These are phyloP conservation scores for Petunia secreta DNA, from an alignment of 257 asterid species.

Conservation along the genomic window DNA sequence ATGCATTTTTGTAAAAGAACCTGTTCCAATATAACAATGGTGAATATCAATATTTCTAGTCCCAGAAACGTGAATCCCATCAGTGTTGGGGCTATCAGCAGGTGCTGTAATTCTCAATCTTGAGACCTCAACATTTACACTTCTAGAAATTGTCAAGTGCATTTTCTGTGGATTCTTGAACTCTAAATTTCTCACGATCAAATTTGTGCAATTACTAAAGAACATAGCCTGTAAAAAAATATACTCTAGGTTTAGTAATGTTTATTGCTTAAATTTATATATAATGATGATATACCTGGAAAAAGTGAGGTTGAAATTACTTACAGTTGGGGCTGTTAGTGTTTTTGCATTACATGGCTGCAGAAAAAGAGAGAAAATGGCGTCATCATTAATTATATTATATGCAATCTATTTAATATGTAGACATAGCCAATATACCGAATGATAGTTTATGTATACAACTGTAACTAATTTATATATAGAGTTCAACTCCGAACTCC, in stretches of 20 bases:
- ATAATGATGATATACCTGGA: too few relatives aligned
- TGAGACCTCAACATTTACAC: constrained; percentile 37
- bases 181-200: constrained; percentile 52
- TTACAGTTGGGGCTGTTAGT: constrained; percentile 38
- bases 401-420: too few relatives aligned
- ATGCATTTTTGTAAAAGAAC: not conserved
- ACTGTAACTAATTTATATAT: too few relatives aligned
- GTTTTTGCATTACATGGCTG: constrained; percentile 42
- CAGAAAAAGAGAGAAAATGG: not conserved
- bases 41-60: constrained; percentile 35
- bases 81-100: constrained; percentile 46
- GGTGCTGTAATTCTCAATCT: constrained; percentile 37
- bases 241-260: not conserved
- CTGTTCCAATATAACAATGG: constrained; percentile 39
- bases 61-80: constrained; percentile 47
- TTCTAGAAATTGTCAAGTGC: constrained; percentile 34
- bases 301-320: not conserved
- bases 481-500: too few relatives aligned
- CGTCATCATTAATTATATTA: too few relatives aligned
- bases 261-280: not conserved
- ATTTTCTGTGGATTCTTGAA: constrained; percentile 78
- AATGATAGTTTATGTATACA: too few relatives aligned
- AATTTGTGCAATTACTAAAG: constrained; percentile 60
- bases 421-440: too few relatives aligned
- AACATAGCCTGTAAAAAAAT: constrained; percentile 64